Conservation (phyloP, 2,329 filamentous ascomycete species). For the Fusarium redolens region DNA sequence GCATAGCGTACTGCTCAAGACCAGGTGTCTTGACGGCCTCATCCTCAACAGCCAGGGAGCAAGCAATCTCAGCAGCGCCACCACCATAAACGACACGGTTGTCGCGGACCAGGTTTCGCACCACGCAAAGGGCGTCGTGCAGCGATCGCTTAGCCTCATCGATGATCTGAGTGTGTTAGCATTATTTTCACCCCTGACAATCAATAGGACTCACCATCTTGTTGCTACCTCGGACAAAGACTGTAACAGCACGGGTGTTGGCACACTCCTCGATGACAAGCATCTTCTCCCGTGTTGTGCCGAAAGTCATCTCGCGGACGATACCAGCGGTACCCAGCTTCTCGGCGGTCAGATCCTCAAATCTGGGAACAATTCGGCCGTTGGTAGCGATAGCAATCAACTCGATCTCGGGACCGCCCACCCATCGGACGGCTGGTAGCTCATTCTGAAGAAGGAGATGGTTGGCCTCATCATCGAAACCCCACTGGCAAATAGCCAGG, state of each 20-base stretch:
- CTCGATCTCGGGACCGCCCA: constrained; percentile 97
- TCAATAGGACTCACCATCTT: constrained; percentile 81
- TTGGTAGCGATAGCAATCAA: constrained; percentile 99
- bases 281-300: constrained; percentile 99
- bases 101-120: constrained; percentile 94
- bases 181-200: not conserved
- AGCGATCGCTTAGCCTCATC: constrained; percentile 98
- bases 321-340: constrained; percentile 92
- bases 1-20: constrained; percentile 99
- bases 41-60: constrained; percentile 94
- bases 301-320: constrained; percentile 95
- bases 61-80: constrained; percentile 96
- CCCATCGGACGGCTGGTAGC: constrained; percentile 96
- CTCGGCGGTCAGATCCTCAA: constrained; percentile 90
- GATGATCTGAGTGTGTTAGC: constrained; percentile 76
- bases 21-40: constrained; percentile 94
- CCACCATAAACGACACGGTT: constrained; percentile 98
- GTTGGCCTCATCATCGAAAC: constrained; percentile 99
- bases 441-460: constrained; percentile 96
- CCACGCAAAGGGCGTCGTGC: constrained; percentile 96
- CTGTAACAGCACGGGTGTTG: constrained; percentile 94
- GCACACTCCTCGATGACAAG: constrained; percentile 99
- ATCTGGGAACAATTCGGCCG: constrained; percentile 94
- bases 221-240: constrained; percentile 97
- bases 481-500: constrained; percentile 98